These are phyloP conservation scores for Leucocoprinus birnbaumii DNA, from an alignment of 768 basidiomycete species.

Conservation along the genomic window DNA sequence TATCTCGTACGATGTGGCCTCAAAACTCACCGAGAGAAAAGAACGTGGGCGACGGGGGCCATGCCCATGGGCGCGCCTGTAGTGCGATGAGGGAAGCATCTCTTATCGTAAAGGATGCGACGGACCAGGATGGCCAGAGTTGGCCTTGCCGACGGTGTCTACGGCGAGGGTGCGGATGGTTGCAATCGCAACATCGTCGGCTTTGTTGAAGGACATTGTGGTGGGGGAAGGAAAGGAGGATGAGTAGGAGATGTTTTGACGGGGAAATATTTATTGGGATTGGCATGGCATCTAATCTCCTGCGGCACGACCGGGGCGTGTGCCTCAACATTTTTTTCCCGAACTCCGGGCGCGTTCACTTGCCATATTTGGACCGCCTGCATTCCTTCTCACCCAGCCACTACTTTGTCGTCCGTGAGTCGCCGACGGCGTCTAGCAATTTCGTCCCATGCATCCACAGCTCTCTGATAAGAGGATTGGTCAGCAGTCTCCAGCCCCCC, in stretches of 20 bases:
- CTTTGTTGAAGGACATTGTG: slow-evolving; percentile 40
- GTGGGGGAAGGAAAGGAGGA: slow-evolving; percentile 21
- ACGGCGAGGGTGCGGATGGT: slow-evolving; percentile 77
- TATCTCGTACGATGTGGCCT: slow-evolving; percentile 3
- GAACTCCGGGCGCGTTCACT: slow-evolving; percentile 7
- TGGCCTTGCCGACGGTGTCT: slow-evolving; percentile 80
- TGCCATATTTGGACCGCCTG: neutral
- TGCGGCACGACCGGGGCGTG: slow-evolving; percentile 6
- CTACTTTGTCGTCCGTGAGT: neutral
- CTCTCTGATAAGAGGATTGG: slow-evolving; percentile 64
- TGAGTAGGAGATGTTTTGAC: slow-evolving; percentile 12
- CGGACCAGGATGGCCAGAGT: slow-evolving; percentile 89
- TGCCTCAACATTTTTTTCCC: slow-evolving; percentile 7
- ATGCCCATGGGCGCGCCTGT: slow-evolving; percentile 92
- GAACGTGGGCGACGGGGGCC: slow-evolving; percentile 80
- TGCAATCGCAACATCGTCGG: slow-evolving; percentile 60
- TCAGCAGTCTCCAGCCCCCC: slow-evolving; percentile 21
- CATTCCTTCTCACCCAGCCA: slow-evolving; percentile 1
- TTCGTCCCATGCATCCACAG: slow-evolving; percentile 62
- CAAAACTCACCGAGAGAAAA: slow-evolving; percentile 62
- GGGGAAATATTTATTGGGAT: slow-evolving; percentile 16
- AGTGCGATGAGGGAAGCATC: slow-evolving; percentile 14
- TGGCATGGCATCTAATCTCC: slow-evolving; percentile 9
- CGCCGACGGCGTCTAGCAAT: slow-evolving; percentile 2
- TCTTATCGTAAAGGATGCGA: slow-evolving; percentile 6